Percentiles rank a stretch among this genome's conserved stretches.
phyloP scores from a whole-genome alignment of 2,329 filamentous ascomycete genomes.

The Scytalidium lignicola region DNA sequence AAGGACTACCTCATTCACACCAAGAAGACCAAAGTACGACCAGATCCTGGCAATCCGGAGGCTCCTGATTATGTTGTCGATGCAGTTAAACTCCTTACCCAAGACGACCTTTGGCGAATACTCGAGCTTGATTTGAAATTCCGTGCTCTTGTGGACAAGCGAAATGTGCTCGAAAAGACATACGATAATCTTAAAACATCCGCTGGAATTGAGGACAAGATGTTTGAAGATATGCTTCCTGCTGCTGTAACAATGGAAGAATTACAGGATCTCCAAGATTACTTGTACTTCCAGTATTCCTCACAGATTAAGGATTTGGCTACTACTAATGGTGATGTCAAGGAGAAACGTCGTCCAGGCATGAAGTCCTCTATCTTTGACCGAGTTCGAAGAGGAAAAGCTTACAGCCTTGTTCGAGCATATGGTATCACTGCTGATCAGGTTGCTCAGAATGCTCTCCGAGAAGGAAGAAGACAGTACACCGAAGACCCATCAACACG shows the following conservation, averaged over 20 bases:
- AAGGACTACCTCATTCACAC: constrained; percentile 96
- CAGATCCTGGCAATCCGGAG: constrained; percentile 60
- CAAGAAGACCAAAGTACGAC: constrained; percentile 57
- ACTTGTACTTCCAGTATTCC: constrained; percentile 90
- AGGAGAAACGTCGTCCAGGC: constrained; percentile 71
- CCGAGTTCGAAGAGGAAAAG: constrained; percentile 72
- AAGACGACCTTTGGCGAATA: constrained; percentile 92
- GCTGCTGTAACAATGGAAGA: constrained; percentile 86
- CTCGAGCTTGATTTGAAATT: constrained; percentile 95
- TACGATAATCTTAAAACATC: constrained; percentile 65
- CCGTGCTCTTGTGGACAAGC: constrained; percentile 85
- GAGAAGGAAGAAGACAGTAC: constrained; percentile 71
- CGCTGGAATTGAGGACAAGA: constrained; percentile 60
- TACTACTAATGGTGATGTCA: constrained; percentile 55
- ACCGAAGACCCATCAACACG: constrained; percentile 77
- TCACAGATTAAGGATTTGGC: constrained; percentile 77
- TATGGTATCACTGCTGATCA: constrained; percentile 88
- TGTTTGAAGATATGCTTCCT: constrained; percentile 78
- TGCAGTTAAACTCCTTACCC: constrained; percentile 84
- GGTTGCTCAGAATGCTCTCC: constrained; percentile 79
- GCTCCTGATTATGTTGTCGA: constrained; percentile 67
- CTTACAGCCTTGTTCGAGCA: constrained; percentile 77
- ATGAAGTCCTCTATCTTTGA: constrained; percentile 77
- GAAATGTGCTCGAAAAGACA: constrained; percentile 75
- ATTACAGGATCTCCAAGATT: constrained; percentile 93